These are phyloP conservation scores for Nicotiana knightiana DNA, from an alignment of 257 asterid genomes.

Conservation along the genomic window DNA sequence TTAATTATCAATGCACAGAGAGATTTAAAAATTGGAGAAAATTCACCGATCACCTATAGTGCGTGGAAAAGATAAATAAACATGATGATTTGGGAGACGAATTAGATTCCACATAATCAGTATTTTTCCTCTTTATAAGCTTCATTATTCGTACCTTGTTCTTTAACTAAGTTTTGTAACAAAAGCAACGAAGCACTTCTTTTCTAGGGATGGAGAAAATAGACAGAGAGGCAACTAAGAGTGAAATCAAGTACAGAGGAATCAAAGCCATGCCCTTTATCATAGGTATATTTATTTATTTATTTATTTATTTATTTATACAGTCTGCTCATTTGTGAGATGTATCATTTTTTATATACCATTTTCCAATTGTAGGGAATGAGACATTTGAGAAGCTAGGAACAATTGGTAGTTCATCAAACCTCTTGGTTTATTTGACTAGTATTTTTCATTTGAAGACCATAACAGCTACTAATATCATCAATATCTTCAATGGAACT, in stretches of 20 bases:
- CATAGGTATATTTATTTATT: slow-evolving; percentile 5
- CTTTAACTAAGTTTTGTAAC: no score
- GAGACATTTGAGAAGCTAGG: slow-evolving; percentile 33
- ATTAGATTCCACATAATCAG: no score
- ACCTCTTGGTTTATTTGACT: slow-evolving; percentile 29
- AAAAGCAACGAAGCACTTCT: no score
- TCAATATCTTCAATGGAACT: slow-evolving; percentile 30
- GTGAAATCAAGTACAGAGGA: slow-evolving; percentile 19
- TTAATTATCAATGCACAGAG: no score
- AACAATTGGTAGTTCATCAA: slow-evolving; percentile 26
- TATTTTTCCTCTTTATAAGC: no score
- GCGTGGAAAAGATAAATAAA: no score
- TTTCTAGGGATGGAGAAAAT: neutral
- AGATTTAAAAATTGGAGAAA: no score
- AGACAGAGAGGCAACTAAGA: neutral
- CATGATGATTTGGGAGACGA: no score
- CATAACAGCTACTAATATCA: slow-evolving; percentile 26
- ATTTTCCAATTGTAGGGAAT: slow-evolving; percentile 15
- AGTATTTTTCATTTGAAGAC: slow-evolving; percentile 25
- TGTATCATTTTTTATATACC: neutral
- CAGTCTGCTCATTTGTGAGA: neutral
- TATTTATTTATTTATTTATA: neutral
- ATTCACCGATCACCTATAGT: no score
- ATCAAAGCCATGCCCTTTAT: slow-evolving; percentile 23
- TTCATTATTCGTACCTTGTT: no score